phyloP scores from a whole-genome alignment of 1,139 yeast species.

The Yamadazyma dushanensis region DNA sequence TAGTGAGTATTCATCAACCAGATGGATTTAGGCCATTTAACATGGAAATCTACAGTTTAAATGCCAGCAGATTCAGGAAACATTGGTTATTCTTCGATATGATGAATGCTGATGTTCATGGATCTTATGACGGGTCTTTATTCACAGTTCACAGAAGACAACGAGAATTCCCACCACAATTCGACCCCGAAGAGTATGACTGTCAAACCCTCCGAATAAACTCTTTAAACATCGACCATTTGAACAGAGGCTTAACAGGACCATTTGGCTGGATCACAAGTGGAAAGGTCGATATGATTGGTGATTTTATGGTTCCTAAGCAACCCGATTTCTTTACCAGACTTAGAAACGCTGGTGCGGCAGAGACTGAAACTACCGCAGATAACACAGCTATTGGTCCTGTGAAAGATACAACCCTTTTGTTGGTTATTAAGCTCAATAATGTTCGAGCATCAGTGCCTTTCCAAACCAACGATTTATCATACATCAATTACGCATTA shows the following conservation, averaged over 20 bases:
- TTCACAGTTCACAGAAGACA: conserved; percentile 88
- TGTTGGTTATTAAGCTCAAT: conserved; percentile 72
- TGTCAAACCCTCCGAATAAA: conserved; percentile 83
- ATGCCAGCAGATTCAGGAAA: conserved; percentile 73
- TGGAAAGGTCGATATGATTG: conserved; percentile 90
- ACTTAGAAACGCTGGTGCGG: background rate
- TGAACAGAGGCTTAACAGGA: conserved; percentile 86
- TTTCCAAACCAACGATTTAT: conserved; percentile 75
- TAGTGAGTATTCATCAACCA: conserved; percentile 82
- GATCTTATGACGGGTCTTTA: conserved; percentile 88
- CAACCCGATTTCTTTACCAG: conserved; percentile 24
- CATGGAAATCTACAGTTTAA: conserved; percentile 84
- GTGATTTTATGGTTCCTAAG: conserved; percentile 81
- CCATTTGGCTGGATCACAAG: conserved; percentile 96
- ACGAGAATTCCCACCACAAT: conserved; percentile 36
- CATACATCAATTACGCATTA: conserved; percentile 86
- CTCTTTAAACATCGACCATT: conserved; percentile 80
- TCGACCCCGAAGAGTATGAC: conserved; percentile 22
- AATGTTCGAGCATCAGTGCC: conserved; percentile 91
- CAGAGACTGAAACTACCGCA: background rate
- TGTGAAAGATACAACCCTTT: conserved; percentile 43
- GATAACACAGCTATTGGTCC: conserved; percentile 26
- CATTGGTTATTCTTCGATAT: conserved; percentile 93
- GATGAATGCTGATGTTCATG: conserved; percentile 82
- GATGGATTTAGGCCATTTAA: conserved; percentile 77